Evolutionary conservation across 1,139 yeast species (phyloP), one percentile per base, ranked within the genome.

Genomic region (Kluyveromyces marxianus): DNA sequence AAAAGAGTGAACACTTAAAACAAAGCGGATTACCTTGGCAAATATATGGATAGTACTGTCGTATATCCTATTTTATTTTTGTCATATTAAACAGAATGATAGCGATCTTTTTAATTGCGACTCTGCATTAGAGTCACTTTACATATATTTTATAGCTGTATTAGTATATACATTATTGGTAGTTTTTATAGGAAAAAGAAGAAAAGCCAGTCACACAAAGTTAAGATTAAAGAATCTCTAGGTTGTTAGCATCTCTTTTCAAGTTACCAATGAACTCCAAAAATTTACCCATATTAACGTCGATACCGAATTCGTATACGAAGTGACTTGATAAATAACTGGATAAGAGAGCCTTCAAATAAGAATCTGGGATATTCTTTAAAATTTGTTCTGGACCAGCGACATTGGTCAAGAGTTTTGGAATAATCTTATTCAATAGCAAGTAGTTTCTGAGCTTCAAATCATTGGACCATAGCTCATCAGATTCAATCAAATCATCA

Each of bases 331-430:
- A 94, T 58, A 92, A 75, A 62, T 81, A 84, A 39, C 96, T 86
- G 45, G 97, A 96, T 64, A 92, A 86, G 54, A 92, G 78, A 8
- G 97, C 96, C 62, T 81, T 82, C 63, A 90, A 74, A 66, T 92
- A 92, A 49, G 94, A 77, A 51, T 77, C 88, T 21, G 98, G 98
- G 44, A 92, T 95, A 58, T 95, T 79, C 41, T 72, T 59, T 58
- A 90, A 70, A 41, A 92, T 80, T 48, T 71, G 69, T 28, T 82
- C 84, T 49, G 88, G 76, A n/a, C 96, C 96, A 58, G 90, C 76
- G 53, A 77, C 77, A 48, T 79, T 68, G 48, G 86, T 72, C 57
- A 92, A 76, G 56, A 83, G 70, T 44, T 77, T 72, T 47, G 98
- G 98, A 52, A 92, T 78, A 3, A 96, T 85, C 56, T 83, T 86